Base-by-base conservation (phyloP, 306 rosid species). In the Cyclanthera cordifolia region DNA sequence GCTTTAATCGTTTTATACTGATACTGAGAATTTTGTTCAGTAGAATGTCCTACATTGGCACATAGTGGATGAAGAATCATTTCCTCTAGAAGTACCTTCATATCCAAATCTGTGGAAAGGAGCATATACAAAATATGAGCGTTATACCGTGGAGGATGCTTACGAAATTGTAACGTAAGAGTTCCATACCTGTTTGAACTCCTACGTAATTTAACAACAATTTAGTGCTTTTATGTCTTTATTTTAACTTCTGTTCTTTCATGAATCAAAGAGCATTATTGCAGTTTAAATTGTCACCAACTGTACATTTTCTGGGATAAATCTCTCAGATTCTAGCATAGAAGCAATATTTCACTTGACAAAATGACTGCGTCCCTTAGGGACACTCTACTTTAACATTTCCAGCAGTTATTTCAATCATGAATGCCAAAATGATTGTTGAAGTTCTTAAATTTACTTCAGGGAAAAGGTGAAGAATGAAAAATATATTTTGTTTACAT, bases 41-140 rank as follows among this genome's bases (percentile, higher is more conserved):
- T 76, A 93, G 99, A 93, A 93, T 85, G 97, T 93, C 67, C 88
- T 93, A 28, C 99, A 93, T 74, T 93, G 99, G 99, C 97, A 93
- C 84, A 79, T 88, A 79, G 85, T 93, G 82, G 99, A 93, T 25
- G 88, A 79, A 76, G 54, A 93, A 74, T 85, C 99, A 23, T 93
- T 93, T 86, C 96, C 99, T 57, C 79, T 93, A 2, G 99, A 93
- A 89, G 67, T 83, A 75, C 99, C 99, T 70, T 43, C 91, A 14
- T 86, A 86, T 79, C 99, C 95, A 66, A 88, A 90, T 12, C 79
- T 93, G 77, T 93, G 99, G 99, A 79, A 85, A 79, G 99, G 99
- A 72, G 75, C 99, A 66, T 93, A 93, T 65, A 77, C 99, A 50
- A 81, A 88, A 76, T 86, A 84, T 86, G 99, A 90, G 85, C 95